Evolutionary conservation across 306 rosid species (phyloP), one percentile per base, ranked within the genome.

Genomic region (Sicyos baderoa): DNA sequence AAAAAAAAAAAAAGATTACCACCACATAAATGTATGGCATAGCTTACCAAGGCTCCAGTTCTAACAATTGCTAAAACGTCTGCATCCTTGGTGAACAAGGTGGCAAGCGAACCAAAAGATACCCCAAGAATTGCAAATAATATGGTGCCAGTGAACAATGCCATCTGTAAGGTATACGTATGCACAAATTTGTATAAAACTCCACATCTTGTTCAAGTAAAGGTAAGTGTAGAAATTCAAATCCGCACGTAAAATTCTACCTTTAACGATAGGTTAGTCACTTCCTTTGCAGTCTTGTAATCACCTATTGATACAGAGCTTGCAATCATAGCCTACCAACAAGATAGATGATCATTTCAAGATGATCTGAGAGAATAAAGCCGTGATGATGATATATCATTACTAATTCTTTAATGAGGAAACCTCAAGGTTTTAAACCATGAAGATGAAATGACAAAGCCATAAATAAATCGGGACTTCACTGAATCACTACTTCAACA

Each of bases 261-360:
- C 91, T 74, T 77, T 62, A 93, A 74, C 47, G 81, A 79, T 65
- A 82, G 82, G 77, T 74, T 70, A 37, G 96, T 74, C 70, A 86
- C 63, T 75, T 93, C 96, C 83, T 85, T 93, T 63, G 88, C 96
- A 73, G 32, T 70, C 77, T 79, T 79, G 83, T 93, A 85, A 74
- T 93, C 95, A 49, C 82, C 85, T 86, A 87, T 85, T 32, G 99
- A 93, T 57, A 82, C 27, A 80, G 83, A 88, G 82, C 96, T 90
- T 56, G 99, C 99, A 71, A 87, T 75, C 76, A 90, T 70, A 61
- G 99, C 96, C 99, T 93, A 82, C 69, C 78, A 70, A 82, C 6
- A 68, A 58, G 48, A 69, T 21, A 51, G 35, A 25, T 25, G 29
- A 29, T 29, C 35, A 60, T 72, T 51, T 10, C 10, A 80, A 83